Evolutionary conservation across 2,329 filamentous ascomycete genomes (phyloP).

Genomic region (Thyridium curvatum): DNA sequence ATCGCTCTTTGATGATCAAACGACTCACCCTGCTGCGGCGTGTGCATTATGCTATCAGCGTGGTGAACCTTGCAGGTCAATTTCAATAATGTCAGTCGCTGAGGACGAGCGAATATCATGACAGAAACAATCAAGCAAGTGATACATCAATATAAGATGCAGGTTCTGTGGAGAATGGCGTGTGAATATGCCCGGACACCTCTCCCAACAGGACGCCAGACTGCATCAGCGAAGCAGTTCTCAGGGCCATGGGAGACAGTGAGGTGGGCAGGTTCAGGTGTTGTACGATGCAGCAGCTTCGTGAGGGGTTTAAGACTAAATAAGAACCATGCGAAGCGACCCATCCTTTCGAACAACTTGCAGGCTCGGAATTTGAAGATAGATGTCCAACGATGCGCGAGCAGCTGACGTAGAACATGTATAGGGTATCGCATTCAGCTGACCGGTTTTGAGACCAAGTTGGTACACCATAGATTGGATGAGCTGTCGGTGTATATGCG

Average conservation of each 20-base stretch:
- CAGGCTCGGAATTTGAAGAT: background rate
- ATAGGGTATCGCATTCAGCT: no score
- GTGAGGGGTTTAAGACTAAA: conserved; percentile 1
- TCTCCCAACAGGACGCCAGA: conserved; percentile 22
- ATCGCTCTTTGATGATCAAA: no score
- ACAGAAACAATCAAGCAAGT: conserved; percentile 10
- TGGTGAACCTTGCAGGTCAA: no score
- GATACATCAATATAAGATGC: conserved; percentile 6
- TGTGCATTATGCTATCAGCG: no score
- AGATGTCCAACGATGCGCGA: no score
- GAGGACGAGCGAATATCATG: conserved; percentile 18
- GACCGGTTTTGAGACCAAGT: no score
- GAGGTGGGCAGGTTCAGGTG: conserved; percentile 6
- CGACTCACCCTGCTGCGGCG: no score
- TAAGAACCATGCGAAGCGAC: conserved; percentile 8
- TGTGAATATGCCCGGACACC: conserved; percentile 25
- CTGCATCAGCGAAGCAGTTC: conserved; percentile 18
- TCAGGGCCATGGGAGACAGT: conserved; percentile 11
- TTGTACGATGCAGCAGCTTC: conserved; percentile 11
- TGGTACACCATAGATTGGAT: no score
- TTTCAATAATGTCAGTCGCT: no score
- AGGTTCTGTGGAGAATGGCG: conserved; percentile 30
- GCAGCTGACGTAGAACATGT: no score
- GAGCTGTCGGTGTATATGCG: no score
- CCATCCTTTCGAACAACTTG: background rate